Evolutionary conservation across 2,329 filamentous ascomycete genomes (phyloP).

Genomic region (Acephala macrosclerotiorum): DNA sequence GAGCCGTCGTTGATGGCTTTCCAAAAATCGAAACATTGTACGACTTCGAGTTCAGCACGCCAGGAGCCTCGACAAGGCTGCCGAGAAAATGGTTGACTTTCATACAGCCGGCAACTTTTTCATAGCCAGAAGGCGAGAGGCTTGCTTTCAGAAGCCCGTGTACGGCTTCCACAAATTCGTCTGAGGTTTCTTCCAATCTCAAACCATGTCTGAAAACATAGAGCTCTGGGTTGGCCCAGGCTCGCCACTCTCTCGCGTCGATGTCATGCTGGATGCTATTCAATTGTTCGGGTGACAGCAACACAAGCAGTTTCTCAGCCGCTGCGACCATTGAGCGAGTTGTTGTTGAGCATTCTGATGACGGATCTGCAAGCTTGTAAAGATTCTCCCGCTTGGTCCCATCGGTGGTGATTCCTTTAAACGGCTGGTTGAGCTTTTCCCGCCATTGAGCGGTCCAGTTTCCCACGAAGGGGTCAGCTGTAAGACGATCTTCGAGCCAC

Average conservation of each 20-base stretch:
- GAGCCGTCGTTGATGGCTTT: conserved; percentile 16
- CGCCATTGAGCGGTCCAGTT: neutral
- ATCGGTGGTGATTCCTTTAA: conserved; percentile 4
- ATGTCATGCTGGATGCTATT: neutral
- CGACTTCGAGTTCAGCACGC: conserved; percentile 17
- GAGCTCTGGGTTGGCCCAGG: conserved; percentile 22
- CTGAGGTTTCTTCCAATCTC: neutral
- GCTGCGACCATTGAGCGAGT: conserved; percentile 1
- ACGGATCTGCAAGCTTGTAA: neutral
- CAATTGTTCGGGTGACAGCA: neutral
- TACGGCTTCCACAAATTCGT: conserved; percentile 16
- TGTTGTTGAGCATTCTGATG: neutral
- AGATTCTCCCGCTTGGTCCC: neutral
- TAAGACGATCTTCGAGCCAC: neutral
- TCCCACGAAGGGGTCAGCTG: neutral
- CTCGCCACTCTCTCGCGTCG: conserved; percentile 5
- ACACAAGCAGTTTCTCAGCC: neutral
- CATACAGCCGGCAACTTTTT: conserved; percentile 18
- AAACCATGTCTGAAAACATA: conserved; percentile 1
- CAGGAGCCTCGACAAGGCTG: conserved; percentile 16
- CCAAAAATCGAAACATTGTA: conserved; percentile 28
- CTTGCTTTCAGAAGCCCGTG: conserved; percentile 18
- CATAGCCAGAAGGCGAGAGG: conserved; percentile 23
- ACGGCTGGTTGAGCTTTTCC: neutral
- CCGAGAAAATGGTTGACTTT: conserved; percentile 27